phyloP scores from a whole-genome alignment of 2,329 filamentous ascomycete genomes.

The Akanthomyces lecanii region DNA sequence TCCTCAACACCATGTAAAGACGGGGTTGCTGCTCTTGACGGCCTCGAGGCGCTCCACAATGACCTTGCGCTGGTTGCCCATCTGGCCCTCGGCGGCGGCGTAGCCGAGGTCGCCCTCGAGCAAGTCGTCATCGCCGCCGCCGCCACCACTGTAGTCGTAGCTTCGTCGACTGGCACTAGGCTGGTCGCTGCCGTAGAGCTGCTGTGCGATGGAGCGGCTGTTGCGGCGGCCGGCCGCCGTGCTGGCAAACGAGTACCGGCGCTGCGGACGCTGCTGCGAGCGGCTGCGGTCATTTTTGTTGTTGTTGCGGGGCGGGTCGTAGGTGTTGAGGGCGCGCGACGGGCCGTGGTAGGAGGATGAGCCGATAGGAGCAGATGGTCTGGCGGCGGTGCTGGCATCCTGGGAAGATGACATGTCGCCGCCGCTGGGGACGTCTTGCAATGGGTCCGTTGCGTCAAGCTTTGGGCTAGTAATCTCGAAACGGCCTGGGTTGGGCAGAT shows the following conservation, averaged over 20 bases:
- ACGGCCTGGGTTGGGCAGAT: conserved; percentile 70
- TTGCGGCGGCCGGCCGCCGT: conserved; percentile 44
- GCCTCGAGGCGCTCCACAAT: conserved; percentile 95
- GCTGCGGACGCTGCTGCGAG: conserved; percentile 36
- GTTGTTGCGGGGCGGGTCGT: conserved; percentile 38
- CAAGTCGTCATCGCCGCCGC: conserved; percentile 59
- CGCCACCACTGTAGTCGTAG: conserved; percentile 58
- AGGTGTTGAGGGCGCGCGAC: conserved; percentile 38
- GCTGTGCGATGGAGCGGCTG: conserved; percentile 49
- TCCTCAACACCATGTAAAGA: conserved; percentile 88
- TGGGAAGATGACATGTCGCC: background rate
- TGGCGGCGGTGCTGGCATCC: background rate
- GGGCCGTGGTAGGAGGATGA: conserved; percentile 36
- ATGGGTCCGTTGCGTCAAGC: conserved; percentile 36
- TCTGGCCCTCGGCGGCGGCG: conserved; percentile 88
- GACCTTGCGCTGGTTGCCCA: conserved; percentile 85
- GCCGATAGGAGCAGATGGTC: background rate
- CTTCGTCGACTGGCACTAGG: background rate
- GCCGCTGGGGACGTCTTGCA: background rate
- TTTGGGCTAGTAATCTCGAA: conserved; percentile 60
- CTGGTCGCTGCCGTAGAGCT: conserved; percentile 46
- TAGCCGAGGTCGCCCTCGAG: conserved; percentile 91
- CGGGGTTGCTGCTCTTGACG: conserved; percentile 90
- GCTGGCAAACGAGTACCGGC: conserved; percentile 52
- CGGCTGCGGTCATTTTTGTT: conserved; percentile 25